These are phyloP conservation scores for Ambrosiella xylebori DNA, from an alignment of 2,329 filamentous ascomycete species.

Conservation along the genomic window DNA sequence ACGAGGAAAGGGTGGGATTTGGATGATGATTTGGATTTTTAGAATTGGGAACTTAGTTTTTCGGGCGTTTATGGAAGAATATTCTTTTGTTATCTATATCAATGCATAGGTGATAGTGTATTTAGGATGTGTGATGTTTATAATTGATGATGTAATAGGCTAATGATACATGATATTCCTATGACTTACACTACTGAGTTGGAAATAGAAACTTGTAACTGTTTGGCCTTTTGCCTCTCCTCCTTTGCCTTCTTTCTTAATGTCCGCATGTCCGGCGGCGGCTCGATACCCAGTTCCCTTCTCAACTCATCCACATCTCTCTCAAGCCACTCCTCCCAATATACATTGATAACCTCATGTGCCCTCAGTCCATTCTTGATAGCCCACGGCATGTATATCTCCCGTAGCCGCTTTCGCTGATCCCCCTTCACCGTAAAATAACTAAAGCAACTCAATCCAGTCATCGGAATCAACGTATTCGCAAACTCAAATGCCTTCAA, in stretches of 20 bases:
- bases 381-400: slow-evolving; percentile 78
- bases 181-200: background rate
- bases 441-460: slow-evolving; percentile 67
- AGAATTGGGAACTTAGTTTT: slow-evolving; percentile 13
- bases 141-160: background rate
- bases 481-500: slow-evolving; percentile 95
- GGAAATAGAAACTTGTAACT: background rate
- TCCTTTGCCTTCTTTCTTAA: slow-evolving; percentile 55
- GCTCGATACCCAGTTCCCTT: slow-evolving; percentile 62
- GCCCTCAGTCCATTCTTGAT: slow-evolving; percentile 60
- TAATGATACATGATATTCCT: background rate
- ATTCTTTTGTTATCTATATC: background rate
- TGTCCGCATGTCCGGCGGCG: slow-evolving; percentile 67
- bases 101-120: too few species aligned
- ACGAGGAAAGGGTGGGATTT: slow-evolving; percentile 71
- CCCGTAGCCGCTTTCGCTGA: slow-evolving; percentile 59
- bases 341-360: slow-evolving; percentile 82
- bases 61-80: background rate
- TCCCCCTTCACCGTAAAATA: slow-evolving; percentile 72
- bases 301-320: slow-evolving; percentile 65
- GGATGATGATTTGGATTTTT: slow-evolving; percentile 58
- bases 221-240: slow-evolving; percentile 35
- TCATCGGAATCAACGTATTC: slow-evolving; percentile 91
- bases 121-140: too few species aligned
- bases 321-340: slow-evolving; percentile 90